These are phyloP conservation scores for Magnolia changhungtana DNA, from an alignment of 164 flowering plant species.

Conservation along the genomic window DNA sequence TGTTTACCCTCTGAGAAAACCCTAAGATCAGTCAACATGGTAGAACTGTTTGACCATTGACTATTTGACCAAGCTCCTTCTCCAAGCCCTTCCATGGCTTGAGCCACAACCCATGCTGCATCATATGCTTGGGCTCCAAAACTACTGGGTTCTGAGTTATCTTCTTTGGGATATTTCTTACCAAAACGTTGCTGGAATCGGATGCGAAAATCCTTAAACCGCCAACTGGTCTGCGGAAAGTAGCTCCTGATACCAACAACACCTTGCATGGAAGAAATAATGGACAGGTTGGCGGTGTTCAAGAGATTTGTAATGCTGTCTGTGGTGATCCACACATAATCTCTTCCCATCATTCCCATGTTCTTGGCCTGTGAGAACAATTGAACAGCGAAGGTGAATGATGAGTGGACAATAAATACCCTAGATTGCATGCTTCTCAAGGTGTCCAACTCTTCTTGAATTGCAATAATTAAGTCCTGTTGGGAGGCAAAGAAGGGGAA, in stretches of 20 bases:
- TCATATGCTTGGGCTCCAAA: conserved; percentile 25
- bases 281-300: conserved; percentile 4
- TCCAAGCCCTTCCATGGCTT: conserved; percentile 2
- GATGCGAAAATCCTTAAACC: neutral
- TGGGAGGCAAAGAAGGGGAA: conserved; percentile 2
- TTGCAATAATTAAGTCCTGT: neutral
- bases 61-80: neutral
- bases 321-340: conserved; percentile 44
- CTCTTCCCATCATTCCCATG: conserved; percentile 26
- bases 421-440: conserved; percentile 5
- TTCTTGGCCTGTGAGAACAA: conserved; percentile 7
- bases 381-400: neutral
- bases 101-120: conserved; percentile 9
- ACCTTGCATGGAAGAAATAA: conserved; percentile 24
- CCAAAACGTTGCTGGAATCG: conserved; percentile 14
- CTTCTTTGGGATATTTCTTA: conserved; percentile 19
- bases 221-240: neutral
- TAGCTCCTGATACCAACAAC: conserved; percentile 17
- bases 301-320: too few relatives aligned
- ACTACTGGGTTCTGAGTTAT: conserved; percentile 18
- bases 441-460: neutral
- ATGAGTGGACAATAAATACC: conserved; percentile 13
- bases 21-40: neutral
- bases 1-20: neutral
- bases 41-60: conserved; percentile 1